Percentiles rank a stretch among this genome's conserved stretches.
phyloP scores from a whole-genome alignment of 208 protist genomes.

The Leptomonas seymouri region DNA sequence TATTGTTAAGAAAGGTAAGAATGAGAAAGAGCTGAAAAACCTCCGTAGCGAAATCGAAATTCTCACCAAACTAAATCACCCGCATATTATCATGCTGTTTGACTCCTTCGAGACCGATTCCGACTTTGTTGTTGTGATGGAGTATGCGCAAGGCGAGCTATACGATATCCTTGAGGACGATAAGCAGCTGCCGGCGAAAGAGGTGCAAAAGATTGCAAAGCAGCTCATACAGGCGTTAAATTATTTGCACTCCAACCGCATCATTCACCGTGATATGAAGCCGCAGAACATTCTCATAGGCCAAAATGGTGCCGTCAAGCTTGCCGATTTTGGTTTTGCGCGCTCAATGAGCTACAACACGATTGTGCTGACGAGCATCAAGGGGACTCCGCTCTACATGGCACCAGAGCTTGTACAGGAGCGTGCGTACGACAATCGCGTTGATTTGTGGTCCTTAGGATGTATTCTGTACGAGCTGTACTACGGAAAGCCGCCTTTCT shows the following conservation, averaged over 20 bases:
- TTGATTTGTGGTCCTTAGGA: constrained; percentile 98
- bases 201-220: constrained; percentile 95
- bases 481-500: constrained; percentile 96
- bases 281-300: constrained; percentile 97
- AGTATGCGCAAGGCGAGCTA: constrained; percentile 94
- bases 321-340: constrained; percentile 99
- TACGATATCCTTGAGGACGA: constrained; percentile 97
- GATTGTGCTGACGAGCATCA: constrained; percentile 96
- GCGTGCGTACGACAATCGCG: constrained; percentile 94
- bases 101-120: constrained; percentile 96
- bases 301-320: constrained; percentile 94
- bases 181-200: constrained; percentile 87
- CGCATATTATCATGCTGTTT: constrained; percentile 97
- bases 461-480: constrained; percentile 98
- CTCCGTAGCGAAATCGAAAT: constrained; percentile 97
- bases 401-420: constrained; percentile 95
- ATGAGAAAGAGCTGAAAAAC: constrained; percentile 92
- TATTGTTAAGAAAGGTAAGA: constrained; percentile 96
- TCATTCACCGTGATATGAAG: constrained; percentile 98
- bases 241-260: constrained; percentile 97
- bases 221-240: constrained; percentile 96
- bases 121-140: constrained; percentile 95
- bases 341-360: constrained; percentile 95
- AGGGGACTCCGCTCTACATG: constrained; percentile 98
- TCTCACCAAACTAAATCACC: constrained; percentile 94